Evolutionary conservation across 257 asterid genomes (phyloP).

Genomic region (Oldenlandia corymbosa): DNA sequence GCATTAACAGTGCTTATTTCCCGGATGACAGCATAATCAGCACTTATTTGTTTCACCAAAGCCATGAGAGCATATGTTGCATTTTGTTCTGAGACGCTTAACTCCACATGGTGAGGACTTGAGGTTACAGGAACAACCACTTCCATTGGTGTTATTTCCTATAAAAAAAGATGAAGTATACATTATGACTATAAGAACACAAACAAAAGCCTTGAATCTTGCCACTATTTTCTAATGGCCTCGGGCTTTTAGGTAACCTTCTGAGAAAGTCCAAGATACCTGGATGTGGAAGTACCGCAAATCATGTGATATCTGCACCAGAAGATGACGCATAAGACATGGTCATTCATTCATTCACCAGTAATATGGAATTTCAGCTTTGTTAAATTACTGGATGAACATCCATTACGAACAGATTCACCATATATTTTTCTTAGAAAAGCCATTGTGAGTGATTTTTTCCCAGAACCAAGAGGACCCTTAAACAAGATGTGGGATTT

Average conservation of each 20-base stretch:
- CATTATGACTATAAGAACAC: too few relatives aligned
- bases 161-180: slow-evolving; percentile 11
- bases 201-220: not conserved
- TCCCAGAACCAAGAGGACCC: slow-evolving; percentile 79
- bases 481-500: slow-evolving; percentile 52
- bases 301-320: slow-evolving; percentile 69
- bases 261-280: slow-evolving; percentile 32
- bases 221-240: not conserved
- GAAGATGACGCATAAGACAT: slow-evolving; percentile 3
- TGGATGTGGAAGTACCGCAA: slow-evolving; percentile 52
- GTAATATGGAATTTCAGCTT: not conserved
- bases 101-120: slow-evolving; percentile 81
- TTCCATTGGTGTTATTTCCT: slow-evolving; percentile 67
- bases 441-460: slow-evolving; percentile 63
- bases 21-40: slow-evolving; percentile 48
- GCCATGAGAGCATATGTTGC: slow-evolving; percentile 68
- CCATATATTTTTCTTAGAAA: slow-evolving; percentile 69
- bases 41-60: slow-evolving; percentile 61
- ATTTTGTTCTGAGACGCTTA: slow-evolving; percentile 61
- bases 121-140: slow-evolving; percentile 60
- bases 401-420: slow-evolving; percentile 56
- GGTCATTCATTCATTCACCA: not conserved
- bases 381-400: slow-evolving; percentile 16
- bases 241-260: not conserved
- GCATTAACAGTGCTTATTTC: slow-evolving; percentile 49